phyloP scores from a whole-genome alignment of 164 flowering plant species.

The Sedum album region DNA sequence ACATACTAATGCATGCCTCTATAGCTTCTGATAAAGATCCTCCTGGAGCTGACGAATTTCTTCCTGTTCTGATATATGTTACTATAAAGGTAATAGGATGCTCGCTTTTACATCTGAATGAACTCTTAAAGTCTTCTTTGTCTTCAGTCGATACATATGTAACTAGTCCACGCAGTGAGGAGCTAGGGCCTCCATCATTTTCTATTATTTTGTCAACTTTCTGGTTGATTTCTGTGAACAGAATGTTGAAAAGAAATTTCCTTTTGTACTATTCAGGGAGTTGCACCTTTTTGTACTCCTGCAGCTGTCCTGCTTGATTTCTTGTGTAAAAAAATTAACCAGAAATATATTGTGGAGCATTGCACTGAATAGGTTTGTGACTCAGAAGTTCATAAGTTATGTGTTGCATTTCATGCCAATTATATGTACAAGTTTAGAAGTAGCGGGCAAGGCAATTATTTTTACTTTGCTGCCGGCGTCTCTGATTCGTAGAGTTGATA shows the following conservation, averaged over 20 bases:
- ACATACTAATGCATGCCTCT: constrained; percentile 73
- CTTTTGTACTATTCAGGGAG: background rate
- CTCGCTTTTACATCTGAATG: background rate
- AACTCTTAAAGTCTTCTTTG: background rate
- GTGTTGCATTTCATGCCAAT: background rate
- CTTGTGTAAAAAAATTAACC: background rate
- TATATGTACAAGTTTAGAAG: background rate
- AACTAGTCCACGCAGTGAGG: background rate
- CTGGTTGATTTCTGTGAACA: background rate
- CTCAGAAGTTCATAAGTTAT: background rate
- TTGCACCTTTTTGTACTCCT: background rate
- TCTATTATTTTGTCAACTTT: background rate
- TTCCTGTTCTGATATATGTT: constrained; percentile 87
- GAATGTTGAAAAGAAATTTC: background rate
- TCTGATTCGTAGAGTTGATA: background rate
- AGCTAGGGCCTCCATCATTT: background rate
- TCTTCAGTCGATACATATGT: background rate
- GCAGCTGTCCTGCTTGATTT: background rate
- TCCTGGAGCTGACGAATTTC: constrained; percentile 98
- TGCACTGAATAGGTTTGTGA: background rate
- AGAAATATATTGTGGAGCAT: background rate
- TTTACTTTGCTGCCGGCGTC: background rate
- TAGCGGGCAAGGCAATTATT: background rate
- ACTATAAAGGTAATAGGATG: constrained; percentile 58
- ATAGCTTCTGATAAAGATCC: constrained; percentile 70